Evolutionary conservation across 495 filamentous ascomycete genomes (phyloP), one percentile per base, ranked within the genome.

Genomic region (Aspergillus asperescens): DNA sequence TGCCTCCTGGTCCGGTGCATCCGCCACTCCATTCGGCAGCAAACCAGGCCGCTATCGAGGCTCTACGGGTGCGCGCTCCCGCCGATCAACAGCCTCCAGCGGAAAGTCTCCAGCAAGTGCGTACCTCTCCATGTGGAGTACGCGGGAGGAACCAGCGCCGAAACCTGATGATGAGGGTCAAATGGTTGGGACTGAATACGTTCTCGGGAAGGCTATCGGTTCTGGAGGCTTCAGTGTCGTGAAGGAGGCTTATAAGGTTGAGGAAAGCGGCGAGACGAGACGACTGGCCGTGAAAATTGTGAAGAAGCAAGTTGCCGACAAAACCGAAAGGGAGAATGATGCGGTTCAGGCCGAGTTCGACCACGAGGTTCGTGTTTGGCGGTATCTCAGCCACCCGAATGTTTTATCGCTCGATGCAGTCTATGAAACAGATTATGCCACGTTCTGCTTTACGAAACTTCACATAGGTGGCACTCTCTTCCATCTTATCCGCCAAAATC

Each of bases 221-320:
- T 80, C 70, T 56, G 86, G 86, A 18, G 86, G 86, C 12, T 88
- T 88, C 61, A 86, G 83, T 54, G 72, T 78, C 0, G 81, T 89
- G 13, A 86, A 85, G 59, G 86, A 89, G 59, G 85, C 85, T 7
- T 81, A 74, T 52, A 87, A 84, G 32, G 81, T 87, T 29, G 81
- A 84, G 45, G 70, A 76, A 37, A 67, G 71, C 22, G 73, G 75
- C 32, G 65, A 71, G 46, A 72, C 83, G 3, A 75, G 68, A 31
- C 74, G 74, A 18, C 62, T 75, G 20, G 86, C 86, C 0, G 86
- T 89, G 50, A 89, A 89, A 60, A 85, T 89, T 55, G 85, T 89
- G 6, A 81, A 79, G 42, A 87, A 86, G 56, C 73, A 78, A 23
- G 65, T 83, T 9, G 55, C 67, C 7, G 78, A 75, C 27, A 78